These are phyloP conservation scores for Xylaria intraflava DNA, from an alignment of 495 filamentous ascomycete species.

Conservation along the genomic window DNA sequence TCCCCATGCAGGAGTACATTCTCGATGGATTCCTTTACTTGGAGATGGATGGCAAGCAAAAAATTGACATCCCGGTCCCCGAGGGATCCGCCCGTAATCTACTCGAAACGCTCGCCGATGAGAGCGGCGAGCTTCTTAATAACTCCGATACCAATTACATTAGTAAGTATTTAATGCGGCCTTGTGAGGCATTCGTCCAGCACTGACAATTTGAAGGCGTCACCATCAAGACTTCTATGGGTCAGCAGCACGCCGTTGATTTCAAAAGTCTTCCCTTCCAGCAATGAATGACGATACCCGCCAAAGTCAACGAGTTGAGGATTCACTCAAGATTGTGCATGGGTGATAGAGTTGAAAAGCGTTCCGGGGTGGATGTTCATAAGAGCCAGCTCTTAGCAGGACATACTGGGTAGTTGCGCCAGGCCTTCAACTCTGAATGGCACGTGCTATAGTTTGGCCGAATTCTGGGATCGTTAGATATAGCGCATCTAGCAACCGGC, in stretches of 20 bases:
- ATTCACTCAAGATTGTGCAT: no score
- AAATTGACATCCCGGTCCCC: constrained; percentile 92
- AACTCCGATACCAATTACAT: constrained; percentile 70
- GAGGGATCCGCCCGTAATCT: constrained; percentile 80
- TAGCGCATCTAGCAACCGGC: constrained; percentile 8
- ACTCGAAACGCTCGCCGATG: constrained; percentile 9
- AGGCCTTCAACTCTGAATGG: background rate
- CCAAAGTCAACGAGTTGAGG: background rate
- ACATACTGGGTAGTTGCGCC: background rate
- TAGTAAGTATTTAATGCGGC: constrained; percentile 58
- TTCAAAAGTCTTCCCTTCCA: background rate
- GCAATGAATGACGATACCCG: no score
- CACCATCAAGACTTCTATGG: constrained; percentile 90
- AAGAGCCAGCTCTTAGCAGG: background rate
- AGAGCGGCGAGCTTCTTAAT: constrained; percentile 26
- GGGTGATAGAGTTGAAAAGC: background rate
- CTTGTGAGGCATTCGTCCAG: background rate
- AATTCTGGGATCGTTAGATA: constrained; percentile 2
- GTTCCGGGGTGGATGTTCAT: background rate
- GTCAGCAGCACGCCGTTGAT: constrained; percentile 84
- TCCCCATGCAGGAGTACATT: constrained; percentile 62
- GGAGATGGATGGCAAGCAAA: constrained; percentile 74
- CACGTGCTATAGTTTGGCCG: background rate
- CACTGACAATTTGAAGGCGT: constrained; percentile 55
- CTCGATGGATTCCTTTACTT: constrained; percentile 90